These are phyloP conservation scores for Tricholoma saponaceum DNA, from an alignment of 768 basidiomycete species.

Conservation along the genomic window DNA sequence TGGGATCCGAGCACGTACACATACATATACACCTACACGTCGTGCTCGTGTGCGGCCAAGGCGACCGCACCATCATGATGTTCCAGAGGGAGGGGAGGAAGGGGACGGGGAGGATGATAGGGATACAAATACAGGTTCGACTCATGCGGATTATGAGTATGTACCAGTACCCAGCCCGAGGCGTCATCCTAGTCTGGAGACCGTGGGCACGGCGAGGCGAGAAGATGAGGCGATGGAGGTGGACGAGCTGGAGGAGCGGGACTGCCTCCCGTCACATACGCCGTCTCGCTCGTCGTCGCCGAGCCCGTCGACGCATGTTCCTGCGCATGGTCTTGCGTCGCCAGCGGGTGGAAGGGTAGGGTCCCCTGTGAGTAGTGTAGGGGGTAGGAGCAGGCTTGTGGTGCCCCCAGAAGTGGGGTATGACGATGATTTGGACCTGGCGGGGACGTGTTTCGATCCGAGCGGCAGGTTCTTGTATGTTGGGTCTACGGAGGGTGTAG, in stretches of 20 bases:
- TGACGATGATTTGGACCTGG: constrained; percentile 51
- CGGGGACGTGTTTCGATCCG: constrained; percentile 74
- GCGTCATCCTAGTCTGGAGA: background rate
- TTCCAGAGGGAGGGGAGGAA: constrained; percentile 16
- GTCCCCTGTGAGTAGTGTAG: constrained; percentile 3
- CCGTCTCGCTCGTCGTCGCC: constrained; percentile 39
- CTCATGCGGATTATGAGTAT: constrained; percentile 27
- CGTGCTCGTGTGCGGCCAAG: background rate
- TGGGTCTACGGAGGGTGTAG: constrained; percentile 59
- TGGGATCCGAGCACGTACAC: constrained; percentile 34
- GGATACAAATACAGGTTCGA: constrained; percentile 26
- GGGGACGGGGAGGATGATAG: constrained; percentile 14
- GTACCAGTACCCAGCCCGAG: constrained; percentile 11
- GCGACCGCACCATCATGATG: background rate
- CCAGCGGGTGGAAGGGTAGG: constrained; percentile 1
- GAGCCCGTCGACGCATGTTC: constrained; percentile 27
- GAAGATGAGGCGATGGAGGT: constrained; percentile 38
- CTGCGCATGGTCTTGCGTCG: constrained; percentile 3
- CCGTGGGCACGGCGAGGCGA: constrained; percentile 1
- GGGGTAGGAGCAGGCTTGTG: background rate
- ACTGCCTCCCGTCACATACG: constrained; percentile 44
- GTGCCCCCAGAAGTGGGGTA: constrained; percentile 12
- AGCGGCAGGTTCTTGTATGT: constrained; percentile 64
- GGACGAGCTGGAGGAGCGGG: constrained; percentile 53
- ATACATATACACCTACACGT: background rate